A percentile compares a stretch with the other conserved stretches of the same genome.
Conservation (phyloP, 352 stramenopile genomes). For the Phytophthora agathidicida region DNA sequence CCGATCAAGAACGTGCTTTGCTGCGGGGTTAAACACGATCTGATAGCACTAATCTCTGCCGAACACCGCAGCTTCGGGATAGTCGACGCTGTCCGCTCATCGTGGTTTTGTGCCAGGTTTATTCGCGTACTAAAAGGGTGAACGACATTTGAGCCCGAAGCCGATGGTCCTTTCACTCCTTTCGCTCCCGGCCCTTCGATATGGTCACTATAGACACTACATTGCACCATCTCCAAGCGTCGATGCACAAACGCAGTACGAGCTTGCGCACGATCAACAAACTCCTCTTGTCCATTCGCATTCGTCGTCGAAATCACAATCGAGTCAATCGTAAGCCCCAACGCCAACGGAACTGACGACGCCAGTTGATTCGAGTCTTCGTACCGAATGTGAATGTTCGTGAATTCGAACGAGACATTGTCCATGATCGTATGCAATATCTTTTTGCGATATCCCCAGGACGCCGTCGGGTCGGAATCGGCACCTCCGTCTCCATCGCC, state of each 20-base stretch:
- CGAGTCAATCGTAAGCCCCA: slow-evolving; percentile 80
- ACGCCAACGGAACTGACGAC: slow-evolving; percentile 59
- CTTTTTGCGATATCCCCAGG: slow-evolving; percentile 81
- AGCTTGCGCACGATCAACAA: slow-evolving; percentile 78
- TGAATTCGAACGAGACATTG: slow-evolving; percentile 84
- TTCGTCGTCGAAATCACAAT: slow-evolving; percentile 80
- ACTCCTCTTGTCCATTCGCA: slow-evolving; percentile 78
- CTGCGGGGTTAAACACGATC: slow-evolving; percentile 61
- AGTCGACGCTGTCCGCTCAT: slow-evolving; percentile 63
- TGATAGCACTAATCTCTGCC: slow-evolving; percentile 70
- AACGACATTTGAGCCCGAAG: slow-evolving; percentile 62
- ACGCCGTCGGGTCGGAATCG: slow-evolving; percentile 54
- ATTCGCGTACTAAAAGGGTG: slow-evolving; percentile 75
- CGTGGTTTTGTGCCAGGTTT: slow-evolving; percentile 85
- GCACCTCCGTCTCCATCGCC: slow-evolving; percentile 6
- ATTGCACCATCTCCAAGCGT: slow-evolving; percentile 59
- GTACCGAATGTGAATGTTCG: slow-evolving; percentile 85
- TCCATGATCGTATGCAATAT: slow-evolving; percentile 86
- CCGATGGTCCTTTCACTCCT: slow-evolving; percentile 8
- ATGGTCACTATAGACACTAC: slow-evolving; percentile 74
- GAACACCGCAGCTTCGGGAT: slow-evolving; percentile 78
- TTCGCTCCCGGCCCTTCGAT: slow-evolving; percentile 15
- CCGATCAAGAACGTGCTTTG: slow-evolving; percentile 84
- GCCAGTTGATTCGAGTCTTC: slow-evolving; percentile 76
- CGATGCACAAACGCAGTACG: slow-evolving; percentile 87